Evolutionary conservation across 129 eudicot species (phyloP).

Genomic region (Glebionis coronaria): DNA sequence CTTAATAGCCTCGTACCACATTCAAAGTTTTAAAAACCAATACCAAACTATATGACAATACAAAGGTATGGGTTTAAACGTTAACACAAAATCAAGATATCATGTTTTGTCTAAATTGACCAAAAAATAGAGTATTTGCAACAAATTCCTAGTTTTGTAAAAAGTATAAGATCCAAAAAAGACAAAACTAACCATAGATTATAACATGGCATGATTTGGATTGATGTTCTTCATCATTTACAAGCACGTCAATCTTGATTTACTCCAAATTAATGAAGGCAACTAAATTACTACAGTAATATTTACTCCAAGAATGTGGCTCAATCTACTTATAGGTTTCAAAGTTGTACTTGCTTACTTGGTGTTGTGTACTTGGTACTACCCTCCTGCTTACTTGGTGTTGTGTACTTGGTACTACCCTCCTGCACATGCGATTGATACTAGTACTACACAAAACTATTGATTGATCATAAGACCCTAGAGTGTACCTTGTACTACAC

Average conservation of each 20-base stretch:
- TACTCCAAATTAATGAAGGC: background rate
- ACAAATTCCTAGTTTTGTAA: too few species aligned
- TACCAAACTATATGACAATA: too few species aligned
- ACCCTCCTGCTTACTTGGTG: background rate
- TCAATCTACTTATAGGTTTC: conserved; percentile 1
- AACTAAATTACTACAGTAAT: background rate
- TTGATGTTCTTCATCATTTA: conserved; percentile 19
- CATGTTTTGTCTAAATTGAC: too few species aligned
- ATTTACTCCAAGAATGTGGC: background rate
- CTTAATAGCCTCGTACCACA: too few species aligned
- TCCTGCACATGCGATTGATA: background rate
- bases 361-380: background rate
- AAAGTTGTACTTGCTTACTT: background rate
- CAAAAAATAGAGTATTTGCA: too few species aligned
- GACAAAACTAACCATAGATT: background rate
- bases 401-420: background rate
- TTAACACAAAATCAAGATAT: too few species aligned
- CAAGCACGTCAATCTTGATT: conserved; percentile 34
- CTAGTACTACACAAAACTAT: background rate
- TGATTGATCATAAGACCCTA: too few species aligned
- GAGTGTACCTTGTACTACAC: too few species aligned
- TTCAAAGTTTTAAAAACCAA: too few species aligned
- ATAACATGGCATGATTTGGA: background rate
- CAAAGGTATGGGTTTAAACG: too few species aligned
- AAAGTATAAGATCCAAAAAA: too few species aligned